Percentiles rank a stretch among this genome's conserved stretches.
phyloP scores from a whole-genome alignment of 2,329 filamentous ascomycete species.

The Stromatinia cepivora region DNA sequence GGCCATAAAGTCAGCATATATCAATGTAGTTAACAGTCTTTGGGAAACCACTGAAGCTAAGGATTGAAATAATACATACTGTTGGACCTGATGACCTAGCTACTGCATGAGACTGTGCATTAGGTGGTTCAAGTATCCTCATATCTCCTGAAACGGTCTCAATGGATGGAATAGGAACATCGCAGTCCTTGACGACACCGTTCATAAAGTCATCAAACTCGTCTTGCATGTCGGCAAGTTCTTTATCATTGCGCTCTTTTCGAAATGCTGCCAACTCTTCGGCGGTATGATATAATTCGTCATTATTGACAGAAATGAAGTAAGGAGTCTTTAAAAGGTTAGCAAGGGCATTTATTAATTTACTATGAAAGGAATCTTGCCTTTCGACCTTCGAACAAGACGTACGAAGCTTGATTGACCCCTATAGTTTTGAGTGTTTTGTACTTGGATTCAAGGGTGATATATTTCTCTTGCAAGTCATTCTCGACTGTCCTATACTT shows the following conservation, averaged over 20 bases:
- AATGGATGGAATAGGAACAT: background rate
- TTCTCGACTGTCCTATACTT: background rate
- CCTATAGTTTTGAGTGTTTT: background rate
- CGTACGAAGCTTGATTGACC: background rate
- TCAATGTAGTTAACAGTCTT: background rate
- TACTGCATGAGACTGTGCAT: background rate
- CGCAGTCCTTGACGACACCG: background rate
- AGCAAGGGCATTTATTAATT: background rate
- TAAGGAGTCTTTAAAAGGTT: background rate
- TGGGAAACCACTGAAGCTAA: fast-evolving
- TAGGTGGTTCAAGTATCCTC: background rate
- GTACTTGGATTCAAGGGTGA: background rate
- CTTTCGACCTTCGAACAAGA: background rate
- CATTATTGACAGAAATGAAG: background rate
- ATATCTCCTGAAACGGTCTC: background rate
- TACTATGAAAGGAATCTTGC: background rate
- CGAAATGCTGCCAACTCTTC: background rate
- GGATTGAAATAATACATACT: background rate
- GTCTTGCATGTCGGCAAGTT: background rate
- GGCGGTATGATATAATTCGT: background rate
- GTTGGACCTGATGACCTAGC: background rate
- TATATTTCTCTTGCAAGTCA: background rate
- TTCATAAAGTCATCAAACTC: background rate
- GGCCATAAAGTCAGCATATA: background rate
- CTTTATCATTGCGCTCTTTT: background rate